Base-by-base conservation (phyloP, 2,329 filamentous ascomycete genomes). In the Samsoniella hepiali region DNA sequence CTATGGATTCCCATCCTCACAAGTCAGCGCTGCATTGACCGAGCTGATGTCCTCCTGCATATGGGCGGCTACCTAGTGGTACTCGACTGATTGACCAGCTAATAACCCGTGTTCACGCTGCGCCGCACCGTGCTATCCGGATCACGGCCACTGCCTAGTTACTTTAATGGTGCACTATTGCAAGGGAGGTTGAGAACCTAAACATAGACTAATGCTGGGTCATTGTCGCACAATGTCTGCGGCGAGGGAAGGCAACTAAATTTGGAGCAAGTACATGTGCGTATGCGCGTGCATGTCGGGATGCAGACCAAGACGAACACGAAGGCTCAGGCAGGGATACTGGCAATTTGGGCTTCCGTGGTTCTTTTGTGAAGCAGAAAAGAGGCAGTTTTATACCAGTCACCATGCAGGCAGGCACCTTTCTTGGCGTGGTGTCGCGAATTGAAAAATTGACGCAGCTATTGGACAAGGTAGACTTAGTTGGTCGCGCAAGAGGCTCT, bases 51-150 rank as follows among this genome's bases (percentile, higher is more conserved):
- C 22, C 51, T 47, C 8, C 13, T 44, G 38, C 54, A 44, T 42
- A 31, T 11, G 13, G 27, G 53, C 53, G 53, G 53, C 53, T 42
- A 32, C 22, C 22, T 22, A 22, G 22, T 22, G 22, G 22, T 1
- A 22, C 51, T 13, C 38, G 38, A 42, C 22, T 29, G 45, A 27
- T 31, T 49, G 45, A 49, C 53, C 36, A 44, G 13, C 22, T 29
- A 29, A 27, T 29, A 29, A 27, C 17, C 40, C 55, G 45, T 45
- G 55, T 36, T 59, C 15, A n/a, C 29, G 44, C 44, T 31, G 57
- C 57, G 53, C 22, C 53, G 53, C 34, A 38, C 53, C 56, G 56
- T 45, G 56, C 22, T 45, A 40, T 51, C 57, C 57, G 45, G 34
- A n/a, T 32, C 49, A 17, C 34, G 27, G 27, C 55, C 40, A 40